phyloP scores from a whole-genome alignment of 1,139 yeast species.

The Yamadazyma dushanensis region DNA sequence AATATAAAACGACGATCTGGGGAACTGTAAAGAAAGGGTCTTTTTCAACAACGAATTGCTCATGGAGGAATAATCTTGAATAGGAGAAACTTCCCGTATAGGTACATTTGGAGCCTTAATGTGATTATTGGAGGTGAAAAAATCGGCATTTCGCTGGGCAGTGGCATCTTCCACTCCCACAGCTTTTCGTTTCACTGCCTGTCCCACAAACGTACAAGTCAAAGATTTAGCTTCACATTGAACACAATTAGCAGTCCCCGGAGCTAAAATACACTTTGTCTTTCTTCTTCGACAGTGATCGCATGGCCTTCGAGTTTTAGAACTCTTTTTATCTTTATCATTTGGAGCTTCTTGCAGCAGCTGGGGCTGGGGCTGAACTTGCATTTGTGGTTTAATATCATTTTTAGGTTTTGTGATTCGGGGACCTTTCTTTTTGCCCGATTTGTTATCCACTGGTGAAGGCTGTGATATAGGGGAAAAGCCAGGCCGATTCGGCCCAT shows the following conservation, averaged over 20 bases:
- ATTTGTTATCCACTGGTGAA: background rate
- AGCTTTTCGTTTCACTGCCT: slow-evolving; percentile 33
- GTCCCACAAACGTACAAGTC: slow-evolving; percentile 55
- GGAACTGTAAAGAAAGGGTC: slow-evolving; percentile 58
- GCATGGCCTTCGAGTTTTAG: slow-evolving; percentile 48
- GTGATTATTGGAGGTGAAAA: slow-evolving; percentile 6
- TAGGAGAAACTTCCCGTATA: slow-evolving; percentile 53
- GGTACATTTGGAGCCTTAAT: slow-evolving; percentile 53
- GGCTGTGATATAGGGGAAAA: slow-evolving; percentile 1
- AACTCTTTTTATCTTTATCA: slow-evolving; percentile 2
- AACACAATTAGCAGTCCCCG: slow-evolving; percentile 58
- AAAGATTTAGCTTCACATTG: slow-evolving; percentile 69
- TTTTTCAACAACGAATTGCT: slow-evolving; percentile 46
- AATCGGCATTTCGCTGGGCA: slow-evolving; percentile 7
- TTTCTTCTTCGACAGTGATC: slow-evolving; percentile 70
- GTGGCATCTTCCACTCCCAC: slow-evolving; percentile 21
- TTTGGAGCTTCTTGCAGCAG: too few species aligned
- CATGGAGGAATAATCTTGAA: slow-evolving; percentile 55
- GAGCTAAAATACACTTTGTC: slow-evolving; percentile 62
- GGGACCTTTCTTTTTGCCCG: slow-evolving; percentile 2
- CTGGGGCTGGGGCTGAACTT: slow-evolving; percentile 1
- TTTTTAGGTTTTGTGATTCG: slow-evolving; percentile 7
- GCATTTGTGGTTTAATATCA: background rate
- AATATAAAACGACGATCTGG: slow-evolving; percentile 72
- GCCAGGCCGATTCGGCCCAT: too few species aligned